A percentile compares a stretch with the other conserved stretches of the same genome.
phyloP scores from a whole-genome alignment of 83 land plant genomes.

The Picea abies region DNA sequence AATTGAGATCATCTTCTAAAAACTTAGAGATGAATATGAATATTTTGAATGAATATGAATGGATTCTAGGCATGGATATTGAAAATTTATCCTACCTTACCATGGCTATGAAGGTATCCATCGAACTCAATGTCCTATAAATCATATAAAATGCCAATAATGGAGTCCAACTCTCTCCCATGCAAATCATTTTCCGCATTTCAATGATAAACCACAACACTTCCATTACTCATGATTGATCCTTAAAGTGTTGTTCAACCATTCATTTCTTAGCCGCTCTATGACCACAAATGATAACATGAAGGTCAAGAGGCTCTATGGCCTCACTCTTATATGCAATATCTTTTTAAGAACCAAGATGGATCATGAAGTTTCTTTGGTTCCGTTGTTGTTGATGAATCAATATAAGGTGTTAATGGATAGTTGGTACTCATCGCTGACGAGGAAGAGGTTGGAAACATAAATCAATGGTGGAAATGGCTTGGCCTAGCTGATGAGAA shows the following conservation, averaged over 20 bases:
- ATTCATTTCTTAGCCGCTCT: background rate
- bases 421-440: conserved; percentile 29
- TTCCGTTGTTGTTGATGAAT: conserved; percentile 34
- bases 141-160: conserved; percentile 32
- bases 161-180: conserved; percentile 28
- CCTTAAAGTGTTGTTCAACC: background rate
- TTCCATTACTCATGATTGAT: no score
- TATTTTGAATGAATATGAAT: conserved; percentile 23
- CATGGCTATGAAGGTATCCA: conserved; percentile 39
- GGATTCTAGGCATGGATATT: conserved; percentile 25
- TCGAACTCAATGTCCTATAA: conserved; percentile 38
- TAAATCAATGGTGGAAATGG: no score
- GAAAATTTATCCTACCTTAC: conserved; percentile 24
- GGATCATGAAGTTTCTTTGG: conserved; percentile 26
- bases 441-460: no score
- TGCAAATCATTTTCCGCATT: conserved; percentile 29
- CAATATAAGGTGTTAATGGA: conserved; percentile 61
- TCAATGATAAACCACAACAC: background rate
- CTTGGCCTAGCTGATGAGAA: no score
- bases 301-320: conserved; percentile 34
- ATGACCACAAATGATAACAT: background rate
- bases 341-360: conserved; percentile 35
- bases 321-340: conserved; percentile 43
- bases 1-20: background rate
- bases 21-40: background rate